These are phyloP conservation scores for Colletotrichum salicis DNA, from an alignment of 2,329 filamentous ascomycete species.

Conservation along the genomic window DNA sequence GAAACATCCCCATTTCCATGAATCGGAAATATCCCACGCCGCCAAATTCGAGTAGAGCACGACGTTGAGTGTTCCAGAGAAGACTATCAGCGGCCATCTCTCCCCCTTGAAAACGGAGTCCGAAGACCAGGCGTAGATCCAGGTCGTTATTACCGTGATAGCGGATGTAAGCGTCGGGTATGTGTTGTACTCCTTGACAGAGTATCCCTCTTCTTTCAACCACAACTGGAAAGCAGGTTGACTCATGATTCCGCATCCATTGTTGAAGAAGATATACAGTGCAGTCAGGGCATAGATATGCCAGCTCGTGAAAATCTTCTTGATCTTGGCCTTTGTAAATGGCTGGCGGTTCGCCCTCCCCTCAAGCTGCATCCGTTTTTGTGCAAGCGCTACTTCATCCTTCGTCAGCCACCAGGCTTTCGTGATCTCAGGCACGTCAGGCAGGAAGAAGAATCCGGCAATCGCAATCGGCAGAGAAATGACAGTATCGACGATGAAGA, in stretches of 20 bases:
- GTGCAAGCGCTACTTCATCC: constrained; percentile 51
- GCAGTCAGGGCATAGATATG: constrained; percentile 69
- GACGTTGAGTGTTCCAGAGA: constrained; percentile 58
- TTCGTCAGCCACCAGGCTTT: constrained; percentile 41
- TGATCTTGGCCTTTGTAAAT: constrained; percentile 60
- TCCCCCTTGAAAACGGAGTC: constrained; percentile 68
- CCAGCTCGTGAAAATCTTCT: constrained; percentile 72
- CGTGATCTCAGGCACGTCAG: constrained; percentile 37
- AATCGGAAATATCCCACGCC: constrained; percentile 56
- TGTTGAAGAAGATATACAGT: constrained; percentile 74
- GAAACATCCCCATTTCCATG: constrained; percentile 73
- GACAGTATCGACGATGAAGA: constrained; percentile 52
- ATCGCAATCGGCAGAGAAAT: constrained; percentile 39
- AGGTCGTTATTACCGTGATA: constrained; percentile 65
- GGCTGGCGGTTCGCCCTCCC: constrained; percentile 54
- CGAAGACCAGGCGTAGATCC: constrained; percentile 74
- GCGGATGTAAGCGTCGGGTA: constrained; percentile 69
- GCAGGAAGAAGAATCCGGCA: constrained; percentile 38
- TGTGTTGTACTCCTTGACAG: constrained; percentile 56
- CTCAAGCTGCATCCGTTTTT: constrained; percentile 55
- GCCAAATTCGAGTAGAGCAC: constrained; percentile 52
- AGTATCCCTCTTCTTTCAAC: constrained; percentile 57
- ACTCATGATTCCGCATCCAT: constrained; percentile 56
- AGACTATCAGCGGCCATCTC: constrained; percentile 73
- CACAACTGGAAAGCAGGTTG: constrained; percentile 67